Percentiles rank a stretch among this genome's conserved stretches.
phyloP scores from a whole-genome alignment of 495 filamentous ascomycete species.

The Penicillium longicatenatum region DNA sequence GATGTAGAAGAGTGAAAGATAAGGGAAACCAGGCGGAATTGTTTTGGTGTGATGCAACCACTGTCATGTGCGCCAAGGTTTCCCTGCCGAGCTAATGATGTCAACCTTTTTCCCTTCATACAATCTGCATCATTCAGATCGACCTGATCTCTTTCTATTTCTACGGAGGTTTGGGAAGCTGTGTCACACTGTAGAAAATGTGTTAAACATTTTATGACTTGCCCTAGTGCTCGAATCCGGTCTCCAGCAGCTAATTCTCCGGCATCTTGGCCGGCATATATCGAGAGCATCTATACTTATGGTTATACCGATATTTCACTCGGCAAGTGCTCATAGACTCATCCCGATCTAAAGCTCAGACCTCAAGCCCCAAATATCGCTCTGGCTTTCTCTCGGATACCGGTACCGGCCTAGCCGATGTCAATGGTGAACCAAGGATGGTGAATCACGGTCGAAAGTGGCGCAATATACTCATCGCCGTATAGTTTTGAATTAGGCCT shows the following conservation, averaged over 20 bases:
- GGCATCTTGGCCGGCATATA: neutral
- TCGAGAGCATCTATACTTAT: neutral
- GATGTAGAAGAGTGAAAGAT: constrained; percentile 22
- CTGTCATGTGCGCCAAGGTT: constrained; percentile 26
- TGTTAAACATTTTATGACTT: neutral
- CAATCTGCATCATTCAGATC: neutral
- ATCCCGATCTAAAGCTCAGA: too few relatives aligned
- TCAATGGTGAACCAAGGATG: neutral
- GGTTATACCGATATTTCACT: neutral
- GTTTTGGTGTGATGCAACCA: constrained; percentile 26
- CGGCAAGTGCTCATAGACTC: too few relatives aligned
- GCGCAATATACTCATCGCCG: neutral
- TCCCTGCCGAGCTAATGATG: constrained; percentile 18
- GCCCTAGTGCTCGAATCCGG: neutral
- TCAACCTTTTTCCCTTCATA: constrained; percentile 7
- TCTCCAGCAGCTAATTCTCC: neutral
- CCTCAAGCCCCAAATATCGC: too few relatives aligned
- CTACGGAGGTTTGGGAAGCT: neutral
- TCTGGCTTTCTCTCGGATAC: too few relatives aligned
- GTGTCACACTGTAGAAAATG: neutral
- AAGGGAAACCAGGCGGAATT: constrained; percentile 14
- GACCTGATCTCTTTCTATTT: neutral
- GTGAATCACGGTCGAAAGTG: neutral
- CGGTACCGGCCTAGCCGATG: too few relatives aligned
- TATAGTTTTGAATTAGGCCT: neutral